Conservation (phyloP, 345 rosid genomes). For the Luvunga scandens region DNA sequence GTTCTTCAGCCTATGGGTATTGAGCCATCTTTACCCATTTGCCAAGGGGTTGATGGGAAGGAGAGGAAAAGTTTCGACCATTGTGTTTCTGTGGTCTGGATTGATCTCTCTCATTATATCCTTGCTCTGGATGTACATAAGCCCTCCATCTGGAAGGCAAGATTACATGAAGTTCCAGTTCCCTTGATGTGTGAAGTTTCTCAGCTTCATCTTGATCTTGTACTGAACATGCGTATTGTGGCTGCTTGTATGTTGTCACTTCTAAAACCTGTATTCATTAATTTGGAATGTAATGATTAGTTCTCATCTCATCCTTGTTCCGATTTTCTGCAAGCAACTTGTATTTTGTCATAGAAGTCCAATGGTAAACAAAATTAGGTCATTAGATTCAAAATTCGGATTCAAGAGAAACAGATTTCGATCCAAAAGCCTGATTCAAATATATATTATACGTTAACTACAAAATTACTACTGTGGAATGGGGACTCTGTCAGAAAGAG, state of each 20-base stretch:
- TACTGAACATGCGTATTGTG: too few species aligned
- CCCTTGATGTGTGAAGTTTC: constrained; percentile 44
- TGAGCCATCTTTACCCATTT: constrained; percentile 72
- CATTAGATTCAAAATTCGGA: not conserved
- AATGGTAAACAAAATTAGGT: not conserved
- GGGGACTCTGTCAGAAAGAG: too few species aligned
- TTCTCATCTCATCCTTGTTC: not conserved
- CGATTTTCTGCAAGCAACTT: not conserved
- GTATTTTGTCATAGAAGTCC: not conserved
- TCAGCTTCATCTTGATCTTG: constrained; percentile 28
- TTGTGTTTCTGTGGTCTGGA: constrained; percentile 77
- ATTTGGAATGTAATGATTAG: not conserved
- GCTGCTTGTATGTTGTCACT: not conserved
- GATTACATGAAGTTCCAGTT: constrained; percentile 47
- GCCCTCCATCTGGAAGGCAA: constrained; percentile 55
- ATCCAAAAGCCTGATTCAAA: not conserved
- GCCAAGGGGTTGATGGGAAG: constrained; percentile 88
- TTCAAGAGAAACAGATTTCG: not conserved
- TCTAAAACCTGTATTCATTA: not conserved
- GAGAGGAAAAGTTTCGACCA: constrained; percentile 72
- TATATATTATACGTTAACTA: not conserved
- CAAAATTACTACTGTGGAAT: not conserved
- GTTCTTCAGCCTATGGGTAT: constrained; percentile 81
- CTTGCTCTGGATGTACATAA: constrained; percentile 67
- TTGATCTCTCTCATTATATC: constrained; percentile 62